These are phyloP conservation scores for Zychaea mexicana DNA, from an alignment of 371 early-diverging fungal species.

Conservation along the genomic window DNA sequence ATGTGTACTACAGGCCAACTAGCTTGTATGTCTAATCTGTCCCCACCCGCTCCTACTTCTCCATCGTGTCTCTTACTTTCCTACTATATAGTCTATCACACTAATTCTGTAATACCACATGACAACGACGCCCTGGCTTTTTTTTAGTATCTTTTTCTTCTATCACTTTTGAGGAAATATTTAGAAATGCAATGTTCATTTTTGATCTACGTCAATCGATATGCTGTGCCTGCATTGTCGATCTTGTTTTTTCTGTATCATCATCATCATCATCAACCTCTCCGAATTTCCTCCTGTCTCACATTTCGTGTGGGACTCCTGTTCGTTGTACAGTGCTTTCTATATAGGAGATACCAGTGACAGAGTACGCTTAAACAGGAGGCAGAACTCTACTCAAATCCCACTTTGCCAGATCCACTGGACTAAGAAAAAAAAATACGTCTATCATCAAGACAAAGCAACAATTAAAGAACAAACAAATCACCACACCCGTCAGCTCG, in stretches of 20 bases:
- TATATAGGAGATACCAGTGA: not conserved
- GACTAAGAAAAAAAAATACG: not conserved
- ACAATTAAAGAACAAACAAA: too few species aligned
- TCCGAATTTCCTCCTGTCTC: not conserved
- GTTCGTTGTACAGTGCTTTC: not conserved
- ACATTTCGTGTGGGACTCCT: too few species aligned
- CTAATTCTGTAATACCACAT: not conserved
- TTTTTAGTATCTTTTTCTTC: not conserved
- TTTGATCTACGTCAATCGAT: not conserved
- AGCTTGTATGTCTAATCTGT: not conserved
- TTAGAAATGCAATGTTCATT: not conserved
- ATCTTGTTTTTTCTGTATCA: not conserved
- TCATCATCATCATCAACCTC: not conserved
- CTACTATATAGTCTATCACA: not conserved
- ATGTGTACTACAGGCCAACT: too few species aligned
- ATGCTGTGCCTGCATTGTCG: conserved; percentile 1
- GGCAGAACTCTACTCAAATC: not conserved
- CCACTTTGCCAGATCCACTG: not conserved
- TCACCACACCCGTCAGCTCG: too few species aligned
- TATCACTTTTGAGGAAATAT: not conserved
- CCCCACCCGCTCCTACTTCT: not conserved
- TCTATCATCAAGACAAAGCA: not conserved
- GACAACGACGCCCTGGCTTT: not conserved
- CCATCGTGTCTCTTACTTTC: not conserved
- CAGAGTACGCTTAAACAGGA: not conserved